These are phyloP conservation scores for Euclidium syriacum DNA, from an alignment of 345 rosid species.

Conservation along the genomic window DNA sequence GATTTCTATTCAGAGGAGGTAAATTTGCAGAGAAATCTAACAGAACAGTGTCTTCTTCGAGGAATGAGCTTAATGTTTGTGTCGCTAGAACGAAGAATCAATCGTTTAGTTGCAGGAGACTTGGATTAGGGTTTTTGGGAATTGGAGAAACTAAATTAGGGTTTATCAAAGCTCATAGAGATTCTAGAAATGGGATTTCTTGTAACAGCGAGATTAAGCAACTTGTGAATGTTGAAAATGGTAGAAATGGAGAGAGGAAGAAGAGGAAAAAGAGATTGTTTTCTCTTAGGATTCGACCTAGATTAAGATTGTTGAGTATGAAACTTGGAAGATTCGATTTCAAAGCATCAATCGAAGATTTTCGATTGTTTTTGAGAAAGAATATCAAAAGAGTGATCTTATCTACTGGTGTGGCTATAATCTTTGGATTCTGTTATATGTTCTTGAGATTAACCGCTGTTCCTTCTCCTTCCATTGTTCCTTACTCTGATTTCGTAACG, in stretches of 20 bases:
- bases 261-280: slow-evolving; percentile 41
- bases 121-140: slow-evolving; percentile 33
- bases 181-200: slow-evolving; percentile 33
- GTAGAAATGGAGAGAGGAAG: slow-evolving; percentile 27
- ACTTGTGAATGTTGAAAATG: slow-evolving; percentile 27
- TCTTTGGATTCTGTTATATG: slow-evolving; percentile 59
- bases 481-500: slow-evolving; percentile 72
- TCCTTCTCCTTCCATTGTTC: slow-evolving; percentile 68
- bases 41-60: slow-evolving; percentile 30
- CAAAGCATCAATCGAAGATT: slow-evolving; percentile 46
- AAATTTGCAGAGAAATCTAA: slow-evolving; percentile 20
- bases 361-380: slow-evolving; percentile 46
- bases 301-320: slow-evolving; percentile 51
- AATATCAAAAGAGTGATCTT: slow-evolving; percentile 51
- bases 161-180: slow-evolving; percentile 31
- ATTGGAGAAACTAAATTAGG: slow-evolving; percentile 27
- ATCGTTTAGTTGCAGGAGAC: slow-evolving; percentile 31
- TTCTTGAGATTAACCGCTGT: slow-evolving; percentile 64
- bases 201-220: slow-evolving; percentile 41
- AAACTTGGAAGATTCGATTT: slow-evolving; percentile 48
- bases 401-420: slow-evolving; percentile 42
- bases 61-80: slow-evolving; percentile 19
- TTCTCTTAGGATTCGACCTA: slow-evolving; percentile 60
- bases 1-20: slow-evolving; percentile 30
- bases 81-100: slow-evolving; percentile 27